Evolutionary conservation across 2,329 filamentous ascomycete genomes (phyloP), one percentile per base, ranked within the genome.

Genomic region (Claviceps quebecensis): DNA sequence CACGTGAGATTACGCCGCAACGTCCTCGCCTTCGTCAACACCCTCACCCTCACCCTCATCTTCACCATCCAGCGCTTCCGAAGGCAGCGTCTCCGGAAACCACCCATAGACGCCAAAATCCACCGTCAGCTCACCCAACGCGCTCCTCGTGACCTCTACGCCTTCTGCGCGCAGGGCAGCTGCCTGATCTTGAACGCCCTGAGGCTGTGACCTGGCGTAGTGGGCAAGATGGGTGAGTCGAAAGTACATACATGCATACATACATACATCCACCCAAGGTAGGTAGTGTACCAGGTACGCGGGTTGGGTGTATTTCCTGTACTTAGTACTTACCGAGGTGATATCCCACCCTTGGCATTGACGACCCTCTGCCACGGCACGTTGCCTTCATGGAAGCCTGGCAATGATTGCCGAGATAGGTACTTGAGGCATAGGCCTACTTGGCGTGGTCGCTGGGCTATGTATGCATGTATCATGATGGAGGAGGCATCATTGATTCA

Each of bases 341-440:
- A 95, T 58, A 97, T 94, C 53, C 80, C 73, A 22, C 91, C 90
- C 67, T 86, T 91, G 14, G 87, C 72, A 65, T 91, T 95, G 63
- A 97, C 85, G 54, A 97, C 87, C 53, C 93, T 75, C 71, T 97
- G 91, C 91, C 91, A 97, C 0, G 91, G 91, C 3, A 97, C 91
- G 57, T 84, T 96, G 23, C 72, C 73, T 53, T 77, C 73, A 65
- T 95, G 84, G 69, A 84, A 94, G 52, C 67, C 73, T 51, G 63
- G 57, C 0, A 69, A 65, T 0, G 71, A 60, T 52, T 78, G 73
- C 6, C 69, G 62, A 1, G 89, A 79, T 13, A 97, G 80, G 63
- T 95, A 84, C 65, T 95, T 96, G 26, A 97, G 77, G 66, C 86
- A 94, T 46, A 93, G 75, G 50, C 91, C 91, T 6, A 97, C 90